Percentiles rank a stretch among this genome's conserved stretches.
Evolutionary conservation across 2,329 filamentous ascomycete species (phyloP).

Genomic region (Neonectria coccinea): DNA sequence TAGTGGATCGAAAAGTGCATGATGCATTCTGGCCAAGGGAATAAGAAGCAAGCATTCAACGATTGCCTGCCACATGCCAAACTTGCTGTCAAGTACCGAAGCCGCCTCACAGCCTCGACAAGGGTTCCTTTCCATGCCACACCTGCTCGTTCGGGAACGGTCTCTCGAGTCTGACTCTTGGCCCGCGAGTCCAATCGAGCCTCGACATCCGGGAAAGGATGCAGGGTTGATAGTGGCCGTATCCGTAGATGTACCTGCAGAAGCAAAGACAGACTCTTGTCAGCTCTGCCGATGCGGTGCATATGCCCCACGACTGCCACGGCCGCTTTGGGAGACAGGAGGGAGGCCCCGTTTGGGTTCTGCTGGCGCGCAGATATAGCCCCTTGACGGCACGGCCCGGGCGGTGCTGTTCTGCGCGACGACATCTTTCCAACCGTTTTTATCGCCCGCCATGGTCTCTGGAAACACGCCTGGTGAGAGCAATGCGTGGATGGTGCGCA

Average conservation of each 20-base stretch:
- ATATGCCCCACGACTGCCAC: slow-evolving; percentile 5
- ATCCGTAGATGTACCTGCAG: slow-evolving; percentile 6
- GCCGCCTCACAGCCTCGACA: background rate
- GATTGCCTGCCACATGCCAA: slow-evolving; percentile 2
- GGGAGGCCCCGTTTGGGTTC: background rate
- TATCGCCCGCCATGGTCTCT: slow-evolving; percentile 39
- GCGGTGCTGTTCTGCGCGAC: background rate
- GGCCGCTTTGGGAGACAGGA: slow-evolving; percentile 8
- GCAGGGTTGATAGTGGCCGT: slow-evolving; percentile 13
- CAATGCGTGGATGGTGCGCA: slow-evolving; percentile 53
- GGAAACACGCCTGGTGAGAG: slow-evolving; percentile 49
- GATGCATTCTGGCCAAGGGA: background rate
- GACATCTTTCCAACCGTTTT: background rate
- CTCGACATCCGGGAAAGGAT: background rate
- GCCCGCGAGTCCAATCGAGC: background rate
- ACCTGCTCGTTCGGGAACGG: background rate
- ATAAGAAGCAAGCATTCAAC: background rate
- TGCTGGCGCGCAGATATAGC: slow-evolving; percentile 5
- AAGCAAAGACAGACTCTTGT: slow-evolving; percentile 7
- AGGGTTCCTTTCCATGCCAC: slow-evolving; percentile 20
- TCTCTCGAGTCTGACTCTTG: background rate
- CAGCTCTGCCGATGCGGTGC: background rate
- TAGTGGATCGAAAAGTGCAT: no score
- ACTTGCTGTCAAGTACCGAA: background rate
- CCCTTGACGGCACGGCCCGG: background rate